These are phyloP conservation scores for Centella asiatica DNA, from an alignment of 129 eudicot species.

Conservation along the genomic window DNA sequence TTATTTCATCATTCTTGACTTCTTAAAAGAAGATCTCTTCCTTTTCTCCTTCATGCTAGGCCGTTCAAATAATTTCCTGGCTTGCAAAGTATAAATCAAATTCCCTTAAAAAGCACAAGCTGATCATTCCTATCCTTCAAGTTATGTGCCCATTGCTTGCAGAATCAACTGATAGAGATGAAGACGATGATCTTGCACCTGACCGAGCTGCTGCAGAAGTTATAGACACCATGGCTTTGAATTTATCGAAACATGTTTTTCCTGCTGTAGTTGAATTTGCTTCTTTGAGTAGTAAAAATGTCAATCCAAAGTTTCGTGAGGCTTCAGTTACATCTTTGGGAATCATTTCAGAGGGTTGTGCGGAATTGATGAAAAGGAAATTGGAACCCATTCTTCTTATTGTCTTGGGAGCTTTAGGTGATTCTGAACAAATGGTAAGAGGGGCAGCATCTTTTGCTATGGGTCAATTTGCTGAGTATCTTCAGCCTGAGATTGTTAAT, in stretches of 20 bases:
- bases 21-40: background rate
- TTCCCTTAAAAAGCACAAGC: slow-evolving; percentile 84
- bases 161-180: slow-evolving; percentile 51
- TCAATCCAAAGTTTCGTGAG: slow-evolving; percentile 74
- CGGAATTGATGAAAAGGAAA: slow-evolving; percentile 69
- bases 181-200: slow-evolving; percentile 81
- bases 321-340: slow-evolving; percentile 82
- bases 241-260: slow-evolving; percentile 62
- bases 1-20: background rate
- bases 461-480: slow-evolving; percentile 91
- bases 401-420: slow-evolving; percentile 86
- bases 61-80: slow-evolving; percentile 98
- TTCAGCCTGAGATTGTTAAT: slow-evolving; percentile 90
- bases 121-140: slow-evolving; percentile 85
- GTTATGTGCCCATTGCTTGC: slow-evolving; percentile 88
- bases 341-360: slow-evolving; percentile 86
- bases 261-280: slow-evolving; percentile 76
- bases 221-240: slow-evolving; percentile 83
- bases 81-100: slow-evolving; percentile 82
- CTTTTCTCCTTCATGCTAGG: slow-evolving; percentile 36
- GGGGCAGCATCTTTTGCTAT: slow-evolving; percentile 96
- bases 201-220: slow-evolving; percentile 97
- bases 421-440: slow-evolving; percentile 92
- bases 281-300: slow-evolving; percentile 54
- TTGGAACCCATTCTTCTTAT: slow-evolving; percentile 73